Evolutionary conservation across 2,329 filamentous ascomycete genomes (phyloP).

Genomic region (Calonectria hongkongensis): DNA sequence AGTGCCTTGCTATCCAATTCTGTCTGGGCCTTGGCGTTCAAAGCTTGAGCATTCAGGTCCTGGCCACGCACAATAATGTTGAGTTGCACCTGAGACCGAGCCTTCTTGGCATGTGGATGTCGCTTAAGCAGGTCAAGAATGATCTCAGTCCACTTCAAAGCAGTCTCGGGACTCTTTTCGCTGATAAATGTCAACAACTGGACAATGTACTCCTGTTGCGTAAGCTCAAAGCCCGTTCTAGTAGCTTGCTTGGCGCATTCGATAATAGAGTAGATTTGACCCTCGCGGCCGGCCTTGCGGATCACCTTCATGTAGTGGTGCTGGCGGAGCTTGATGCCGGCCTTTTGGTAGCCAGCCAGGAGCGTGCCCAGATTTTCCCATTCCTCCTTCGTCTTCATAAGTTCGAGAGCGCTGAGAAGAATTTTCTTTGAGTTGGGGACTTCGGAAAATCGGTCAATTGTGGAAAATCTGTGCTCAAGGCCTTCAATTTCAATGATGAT

Average conservation of each 20-base stretch:
- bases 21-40: constrained; percentile 53
- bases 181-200: constrained; percentile 56
- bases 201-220: constrained; percentile 62
- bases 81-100: constrained; percentile 43
- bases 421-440: constrained; percentile 65
- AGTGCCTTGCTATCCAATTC: constrained; percentile 53
- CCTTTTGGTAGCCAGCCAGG: constrained; percentile 69
- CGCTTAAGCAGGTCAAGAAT: constrained; percentile 71
- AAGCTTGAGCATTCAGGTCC: constrained; percentile 56
- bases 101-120: constrained; percentile 59
- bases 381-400: constrained; percentile 70
- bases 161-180: constrained; percentile 63
- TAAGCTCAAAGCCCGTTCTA: constrained; percentile 67
- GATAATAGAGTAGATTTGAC: constrained; percentile 67
- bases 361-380: constrained; percentile 72
- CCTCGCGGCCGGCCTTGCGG: constrained; percentile 63
- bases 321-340: constrained; percentile 61
- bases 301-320: constrained; percentile 63
- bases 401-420: constrained; percentile 61
- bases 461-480: constrained; percentile 71
- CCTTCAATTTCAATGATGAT: constrained; percentile 76
- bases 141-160: constrained; percentile 67
- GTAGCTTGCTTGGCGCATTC: constrained; percentile 69
- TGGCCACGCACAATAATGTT: constrained; percentile 57
- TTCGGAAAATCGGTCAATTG: constrained; percentile 65